Conservation (phyloP, 371 early-diverging fungal species). For the Saksenaea vasiformis region DNA sequence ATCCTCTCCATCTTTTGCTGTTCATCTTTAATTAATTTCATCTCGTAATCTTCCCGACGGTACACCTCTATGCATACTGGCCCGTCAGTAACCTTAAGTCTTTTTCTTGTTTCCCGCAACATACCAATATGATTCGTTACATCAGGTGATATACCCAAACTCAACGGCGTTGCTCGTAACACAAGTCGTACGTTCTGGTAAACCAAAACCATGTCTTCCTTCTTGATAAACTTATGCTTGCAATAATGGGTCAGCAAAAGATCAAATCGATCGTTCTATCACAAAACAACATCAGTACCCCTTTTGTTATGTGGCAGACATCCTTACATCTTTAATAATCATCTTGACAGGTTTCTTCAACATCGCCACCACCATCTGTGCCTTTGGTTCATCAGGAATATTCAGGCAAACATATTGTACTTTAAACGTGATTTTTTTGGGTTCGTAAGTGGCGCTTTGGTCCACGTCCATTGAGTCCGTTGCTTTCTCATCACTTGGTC, state of each 20-base stretch:
- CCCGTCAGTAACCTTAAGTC: background rate
- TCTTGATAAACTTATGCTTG: slow-evolving; percentile 24
- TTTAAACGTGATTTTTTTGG: slow-evolving; percentile 33
- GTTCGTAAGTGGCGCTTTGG: background rate
- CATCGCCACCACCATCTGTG: slow-evolving; percentile 3
- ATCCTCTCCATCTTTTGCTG: slow-evolving; percentile 19
- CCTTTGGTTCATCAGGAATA: background rate
- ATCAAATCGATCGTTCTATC: slow-evolving; percentile 38
- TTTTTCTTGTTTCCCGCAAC: background rate
- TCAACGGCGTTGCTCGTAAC: slow-evolving; percentile 38
- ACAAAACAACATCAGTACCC: background rate
- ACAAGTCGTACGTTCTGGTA: slow-evolving; percentile 37
- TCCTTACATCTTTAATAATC: slow-evolving; percentile 40
- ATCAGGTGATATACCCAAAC: slow-evolving; percentile 30
- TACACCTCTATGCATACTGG: slow-evolving; percentile 37
- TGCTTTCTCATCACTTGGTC: background rate
- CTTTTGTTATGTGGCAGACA: background rate
- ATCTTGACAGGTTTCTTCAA: slow-evolving; percentile 33
- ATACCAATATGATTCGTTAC: slow-evolving; percentile 24
- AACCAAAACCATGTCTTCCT: slow-evolving; percentile 28
- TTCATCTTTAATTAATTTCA: slow-evolving; percentile 17
- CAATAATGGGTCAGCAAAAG: slow-evolving; percentile 27
- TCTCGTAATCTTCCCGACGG: slow-evolving; percentile 21
- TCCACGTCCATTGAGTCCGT: background rate
- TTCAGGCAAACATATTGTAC: slow-evolving; percentile 26